Base-by-base conservation (phyloP, 208 protist genomes). In the Acanthamoeba sp. region DNA sequence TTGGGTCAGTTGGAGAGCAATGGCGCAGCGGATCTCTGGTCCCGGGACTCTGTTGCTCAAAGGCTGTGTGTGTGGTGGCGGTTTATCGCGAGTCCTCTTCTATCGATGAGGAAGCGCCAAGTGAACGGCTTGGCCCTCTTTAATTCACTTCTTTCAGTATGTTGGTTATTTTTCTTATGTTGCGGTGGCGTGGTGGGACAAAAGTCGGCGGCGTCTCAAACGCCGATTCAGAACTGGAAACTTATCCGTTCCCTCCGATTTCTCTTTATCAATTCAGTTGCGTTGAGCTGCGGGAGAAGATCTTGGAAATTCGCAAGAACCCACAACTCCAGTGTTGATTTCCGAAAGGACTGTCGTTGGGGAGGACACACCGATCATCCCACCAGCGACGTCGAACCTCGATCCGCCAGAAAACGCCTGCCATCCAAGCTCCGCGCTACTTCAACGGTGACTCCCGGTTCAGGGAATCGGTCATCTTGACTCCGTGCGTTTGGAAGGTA, bases 391-490 rank as follows among this genome's bases (percentile, higher is more conserved):
- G 57, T 64, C 57, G 57, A 32, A 32, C 20, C 57, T 64, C 57
- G 57, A 64, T 64, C 69, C 36, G 69, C 69, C 69, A 78, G 69
- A 78, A 78, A 78, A 78, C 69, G 69, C 69, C 69, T 78, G 29
- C 32, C 69, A 40, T 78, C 69, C 69, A 36, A 20, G 69, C 69
- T 36, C 69, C 69, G 69, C 69, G 69, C 69, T 78, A 78, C 69
- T 78, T 78, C 36, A 78, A 78, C 69, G 69, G 69, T 42, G 34
- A 78, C 69, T 40, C 29, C 69, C 69, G 36, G 69, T 78, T 78
- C 69, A 78, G 69, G 69, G 69, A 78, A 45, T 78, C 69, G 69
- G 69, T 78, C 69, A 78, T 78, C 69, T 42, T 78, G 34, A 78
- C 69, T 36, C 69, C 69, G 29, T 78, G 69, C 36, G 69, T 78